phyloP scores from a whole-genome alignment of 2,329 filamentous ascomycete genomes.

The Penicillium sp. region DNA sequence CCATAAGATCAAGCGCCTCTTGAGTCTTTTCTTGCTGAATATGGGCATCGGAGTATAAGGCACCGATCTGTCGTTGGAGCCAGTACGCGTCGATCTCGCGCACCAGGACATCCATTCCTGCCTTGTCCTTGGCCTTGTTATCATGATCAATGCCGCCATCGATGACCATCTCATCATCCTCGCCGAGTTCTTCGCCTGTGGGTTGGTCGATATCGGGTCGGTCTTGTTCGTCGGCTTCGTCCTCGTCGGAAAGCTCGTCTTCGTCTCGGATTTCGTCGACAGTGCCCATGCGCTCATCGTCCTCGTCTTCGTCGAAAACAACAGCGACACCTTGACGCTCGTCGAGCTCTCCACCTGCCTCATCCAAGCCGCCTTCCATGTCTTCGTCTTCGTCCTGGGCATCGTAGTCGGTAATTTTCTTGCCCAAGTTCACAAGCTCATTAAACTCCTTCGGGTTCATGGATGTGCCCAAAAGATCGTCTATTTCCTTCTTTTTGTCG shows the following conservation, averaged over 20 bases:
- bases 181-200: slow-evolving; percentile 33
- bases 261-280: slow-evolving; percentile 81
- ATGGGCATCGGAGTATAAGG: slow-evolving; percentile 84
- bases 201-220: slow-evolving; percentile 49
- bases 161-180: slow-evolving; percentile 74
- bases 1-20: slow-evolving; percentile 74
- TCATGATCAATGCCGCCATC: slow-evolving; percentile 55
- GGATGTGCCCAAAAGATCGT: slow-evolving; percentile 80
- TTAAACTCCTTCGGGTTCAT: slow-evolving; percentile 91
- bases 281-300: slow-evolving; percentile 71
- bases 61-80: slow-evolving; percentile 87
- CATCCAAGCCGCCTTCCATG: slow-evolving; percentile 65
- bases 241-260: slow-evolving; percentile 64
- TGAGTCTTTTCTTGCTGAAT: slow-evolving; percentile 89
- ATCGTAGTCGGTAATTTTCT: slow-evolving; percentile 98
- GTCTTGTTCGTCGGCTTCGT: slow-evolving; percentile 63
- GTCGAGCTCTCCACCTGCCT: slow-evolving; percentile 71
- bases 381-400: slow-evolving; percentile 92
- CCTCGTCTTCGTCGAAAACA: slow-evolving; percentile 89
- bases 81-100: slow-evolving; percentile 96
- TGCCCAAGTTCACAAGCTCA: slow-evolving; percentile 89
- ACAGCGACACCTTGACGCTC: slow-evolving; percentile 95
- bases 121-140: slow-evolving; percentile 45
- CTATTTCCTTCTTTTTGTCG: slow-evolving; percentile 96
- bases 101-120: slow-evolving; percentile 60